Evolutionary conservation across 75 land plant species (phyloP).

Genomic region (Pinus tabuliformis): DNA sequence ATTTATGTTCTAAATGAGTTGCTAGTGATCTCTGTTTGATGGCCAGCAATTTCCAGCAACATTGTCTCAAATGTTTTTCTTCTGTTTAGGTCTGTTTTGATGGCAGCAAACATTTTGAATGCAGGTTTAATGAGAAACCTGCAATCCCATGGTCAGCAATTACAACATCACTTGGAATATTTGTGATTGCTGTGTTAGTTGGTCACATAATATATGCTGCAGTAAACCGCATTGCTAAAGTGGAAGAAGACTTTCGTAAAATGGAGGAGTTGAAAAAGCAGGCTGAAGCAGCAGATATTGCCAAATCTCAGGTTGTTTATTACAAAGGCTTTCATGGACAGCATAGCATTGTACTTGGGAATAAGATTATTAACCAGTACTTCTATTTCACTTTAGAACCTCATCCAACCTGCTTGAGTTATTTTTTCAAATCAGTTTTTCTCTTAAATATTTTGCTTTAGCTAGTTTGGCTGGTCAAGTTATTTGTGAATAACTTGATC

Average conservation of each 20-base stretch:
- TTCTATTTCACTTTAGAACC: background rate
- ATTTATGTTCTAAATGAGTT: conserved; percentile 1
- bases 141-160: conserved; percentile 65
- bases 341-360: background rate
- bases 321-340: background rate
- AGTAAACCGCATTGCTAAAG: conserved; percentile 52
- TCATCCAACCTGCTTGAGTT: background rate
- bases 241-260: conserved; percentile 57
- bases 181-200: conserved; percentile 45
- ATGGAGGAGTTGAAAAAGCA: conserved; percentile 63
- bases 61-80: background rate
- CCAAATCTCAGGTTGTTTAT: conserved; percentile 61
- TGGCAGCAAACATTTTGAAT: background rate
- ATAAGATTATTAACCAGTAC: background rate
- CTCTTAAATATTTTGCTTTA: background rate
- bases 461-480: background rate
- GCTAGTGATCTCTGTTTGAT: background rate
- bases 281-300: conserved; percentile 72
- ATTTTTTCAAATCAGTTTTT: background rate
- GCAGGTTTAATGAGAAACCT: conserved; percentile 46
- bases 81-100: background rate
- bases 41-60: background rate
- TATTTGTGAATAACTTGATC: background rate
- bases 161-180: conserved; percentile 40
- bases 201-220: conserved; percentile 60